Conservation (phyloP, 371 early-diverging fungal species). For the Massospora cicadina region DNA sequence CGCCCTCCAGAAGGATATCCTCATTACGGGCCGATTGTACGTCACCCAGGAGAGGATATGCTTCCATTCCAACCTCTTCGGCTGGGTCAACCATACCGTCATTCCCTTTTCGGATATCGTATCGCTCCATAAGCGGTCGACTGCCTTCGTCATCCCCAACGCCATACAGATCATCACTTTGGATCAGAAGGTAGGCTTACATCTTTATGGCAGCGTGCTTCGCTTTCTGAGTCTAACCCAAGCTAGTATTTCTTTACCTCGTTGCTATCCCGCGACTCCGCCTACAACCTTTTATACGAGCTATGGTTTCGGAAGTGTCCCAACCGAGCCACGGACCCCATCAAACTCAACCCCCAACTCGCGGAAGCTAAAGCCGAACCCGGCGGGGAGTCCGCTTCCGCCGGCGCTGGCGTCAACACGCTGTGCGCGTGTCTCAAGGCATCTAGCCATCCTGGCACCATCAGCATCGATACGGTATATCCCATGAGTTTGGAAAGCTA, state of each 20-base stretch:
- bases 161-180: slow-evolving; percentile 62
- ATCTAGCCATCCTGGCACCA: slow-evolving; percentile 16
- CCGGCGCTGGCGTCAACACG: slow-evolving; percentile 12
- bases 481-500: slow-evolving; percentile 11
- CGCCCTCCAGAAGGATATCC: slow-evolving; percentile 82
- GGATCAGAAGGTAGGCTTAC: slow-evolving; percentile 30
- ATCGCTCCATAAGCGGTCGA: slow-evolving; percentile 56
- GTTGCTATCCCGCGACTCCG: slow-evolving; percentile 59
- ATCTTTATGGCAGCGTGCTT: neutral
- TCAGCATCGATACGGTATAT: slow-evolving; percentile 17
- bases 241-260: slow-evolving; percentile 56
- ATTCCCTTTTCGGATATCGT: slow-evolving; percentile 69
- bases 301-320: slow-evolving; percentile 27
- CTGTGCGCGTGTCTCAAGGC: slow-evolving; percentile 12
- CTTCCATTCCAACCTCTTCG: slow-evolving; percentile 90
- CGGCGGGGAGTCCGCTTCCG: slow-evolving; percentile 5
- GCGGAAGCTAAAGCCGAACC: slow-evolving; percentile 4
- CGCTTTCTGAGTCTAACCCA: neutral
- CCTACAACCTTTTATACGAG: slow-evolving; percentile 47
- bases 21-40: slow-evolving; percentile 80
- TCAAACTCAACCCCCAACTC: slow-evolving; percentile 6
- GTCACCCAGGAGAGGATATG: slow-evolving; percentile 70
- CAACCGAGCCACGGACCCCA: slow-evolving; percentile 19
- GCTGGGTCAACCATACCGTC: slow-evolving; percentile 82
- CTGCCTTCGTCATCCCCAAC: slow-evolving; percentile 70